Conservation (phyloP, 2,329 filamentous ascomycete species). For the Emmonsiellopsis sp. region DNA sequence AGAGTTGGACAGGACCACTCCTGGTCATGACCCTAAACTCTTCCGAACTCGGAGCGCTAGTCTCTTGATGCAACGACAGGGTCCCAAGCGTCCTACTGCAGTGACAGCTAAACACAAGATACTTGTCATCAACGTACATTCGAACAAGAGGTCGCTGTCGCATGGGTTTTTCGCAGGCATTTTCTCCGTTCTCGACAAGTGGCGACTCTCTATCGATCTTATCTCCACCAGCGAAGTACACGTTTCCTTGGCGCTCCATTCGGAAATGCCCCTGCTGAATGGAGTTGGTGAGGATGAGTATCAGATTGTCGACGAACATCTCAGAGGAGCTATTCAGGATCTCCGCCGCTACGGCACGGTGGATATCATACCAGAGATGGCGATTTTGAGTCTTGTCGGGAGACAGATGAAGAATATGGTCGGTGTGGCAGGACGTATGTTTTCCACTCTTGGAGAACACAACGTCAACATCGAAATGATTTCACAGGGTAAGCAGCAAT, state of each 20-base stretch:
- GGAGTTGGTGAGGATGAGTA: conserved; percentile 39
- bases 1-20: conserved; percentile 39
- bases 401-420: conserved; percentile 97
- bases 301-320: conserved; percentile 52
- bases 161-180: conserved; percentile 94
- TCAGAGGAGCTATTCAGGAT: conserved; percentile 57
- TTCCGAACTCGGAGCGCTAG: conserved; percentile 38
- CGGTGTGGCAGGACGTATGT: conserved; percentile 89
- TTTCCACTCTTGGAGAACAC: conserved; percentile 84
- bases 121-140: conserved; percentile 94
- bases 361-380: conserved; percentile 83
- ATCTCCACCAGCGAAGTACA: conserved; percentile 96
- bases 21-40: conserved; percentile 50
- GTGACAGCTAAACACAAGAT: conserved; percentile 98
- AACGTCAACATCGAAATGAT: conserved; percentile 99
- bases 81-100: conserved; percentile 68
- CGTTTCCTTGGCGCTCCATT: conserved; percentile 92
- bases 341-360: conserved; percentile 77
- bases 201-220: conserved; percentile 83
- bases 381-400: conserved; percentile 88
- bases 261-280: conserved; percentile 50
- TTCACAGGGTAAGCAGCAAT: conserved; percentile 64
- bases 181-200: conserved; percentile 79
- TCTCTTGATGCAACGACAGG: conserved; percentile 40
- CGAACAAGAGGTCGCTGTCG: conserved; percentile 89